These are phyloP conservation scores for Populus euphratica DNA, from an alignment of 345 rosid species.

Conservation along the genomic window DNA sequence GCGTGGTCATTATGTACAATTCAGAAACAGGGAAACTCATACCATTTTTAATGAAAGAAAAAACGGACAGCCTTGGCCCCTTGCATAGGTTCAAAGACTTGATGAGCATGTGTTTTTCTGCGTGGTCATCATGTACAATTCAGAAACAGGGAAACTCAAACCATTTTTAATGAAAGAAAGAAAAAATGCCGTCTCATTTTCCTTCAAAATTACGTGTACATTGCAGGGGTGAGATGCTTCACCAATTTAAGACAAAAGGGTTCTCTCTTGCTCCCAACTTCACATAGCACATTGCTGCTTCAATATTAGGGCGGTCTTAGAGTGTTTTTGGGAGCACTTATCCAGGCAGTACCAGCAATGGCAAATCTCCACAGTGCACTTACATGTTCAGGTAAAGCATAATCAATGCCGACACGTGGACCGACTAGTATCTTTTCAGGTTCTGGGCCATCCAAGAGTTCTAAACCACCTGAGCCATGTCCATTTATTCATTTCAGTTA, in stretches of 20 bases:
- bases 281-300: no score
- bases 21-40: no score
- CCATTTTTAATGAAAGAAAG: no score
- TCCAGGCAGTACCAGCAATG: conserved; percentile 75
- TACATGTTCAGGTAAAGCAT: conserved; percentile 73
- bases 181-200: no score
- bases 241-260: no score
- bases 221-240: not conserved
- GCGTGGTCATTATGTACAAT: no score
- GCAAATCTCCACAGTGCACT: conserved; percentile 91
- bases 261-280: not conserved
- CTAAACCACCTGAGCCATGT: conserved; percentile 64
- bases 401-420: conserved; percentile 91
- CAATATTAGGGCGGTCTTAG: conserved; percentile 42
- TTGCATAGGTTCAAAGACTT: no score
- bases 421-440: conserved; percentile 67
- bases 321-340: conserved; percentile 90
- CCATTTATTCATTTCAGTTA: conserved; percentile 4
- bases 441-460: conserved; percentile 74
- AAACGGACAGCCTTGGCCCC: no score
- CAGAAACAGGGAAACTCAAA: no score
- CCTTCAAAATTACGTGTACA: not conserved
- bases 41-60: no score
- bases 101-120: no score
- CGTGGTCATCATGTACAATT: no score